Evolutionary conservation across 371 early-diverging fungal species (phyloP), one percentile per base, ranked within the genome.

Genomic region (Umbelopsis sp.): DNA sequence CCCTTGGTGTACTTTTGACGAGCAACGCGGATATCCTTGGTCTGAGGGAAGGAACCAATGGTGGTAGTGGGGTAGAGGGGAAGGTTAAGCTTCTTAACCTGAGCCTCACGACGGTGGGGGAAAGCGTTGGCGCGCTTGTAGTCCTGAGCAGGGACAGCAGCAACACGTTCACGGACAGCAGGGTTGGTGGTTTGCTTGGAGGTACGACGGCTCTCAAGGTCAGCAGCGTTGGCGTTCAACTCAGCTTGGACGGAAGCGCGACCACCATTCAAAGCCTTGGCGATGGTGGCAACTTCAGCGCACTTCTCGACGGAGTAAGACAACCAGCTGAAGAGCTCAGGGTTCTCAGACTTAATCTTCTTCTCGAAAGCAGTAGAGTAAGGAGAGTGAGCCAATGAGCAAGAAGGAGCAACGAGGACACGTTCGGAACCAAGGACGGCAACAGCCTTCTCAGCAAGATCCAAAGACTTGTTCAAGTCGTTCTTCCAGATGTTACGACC

Each of bases 401-500:
- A 97, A 50, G 96, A 95, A 63, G 96, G 92, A 72, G 88, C 93
- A 63, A 97, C 83, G 65, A 89, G 82, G 78, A 95, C 91, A 41
- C 91, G 90, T 65, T 93, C 91, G 65, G 85, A 69, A 68, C 87
- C 95, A 51, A 89, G 80, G 72, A 76, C 87, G 44, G 65, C 69
- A 45, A 93, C 87, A 65, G 93, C 92, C 76, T 87, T 82, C 70
- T 87, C 72, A 70, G 89, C 93, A 44, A 87, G 72, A 38, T 79
- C 80, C 50, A 96, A 84, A 69, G 94, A 92, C 67, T 83, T 79
- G 72, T 77, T 84, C 62, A 96, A 79, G 85, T 97, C 91, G 73
- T 92, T 85, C 86, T 94, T 96, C 98, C 98, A 98, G 81, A 98
- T 90, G 89, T 98, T 97, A 75, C 98, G 94, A 63, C 98, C 98